These are phyloP conservation scores for Ogataea nakhonphanomensis DNA, from an alignment of 805 yeast genomes.

Conservation along the genomic window DNA sequence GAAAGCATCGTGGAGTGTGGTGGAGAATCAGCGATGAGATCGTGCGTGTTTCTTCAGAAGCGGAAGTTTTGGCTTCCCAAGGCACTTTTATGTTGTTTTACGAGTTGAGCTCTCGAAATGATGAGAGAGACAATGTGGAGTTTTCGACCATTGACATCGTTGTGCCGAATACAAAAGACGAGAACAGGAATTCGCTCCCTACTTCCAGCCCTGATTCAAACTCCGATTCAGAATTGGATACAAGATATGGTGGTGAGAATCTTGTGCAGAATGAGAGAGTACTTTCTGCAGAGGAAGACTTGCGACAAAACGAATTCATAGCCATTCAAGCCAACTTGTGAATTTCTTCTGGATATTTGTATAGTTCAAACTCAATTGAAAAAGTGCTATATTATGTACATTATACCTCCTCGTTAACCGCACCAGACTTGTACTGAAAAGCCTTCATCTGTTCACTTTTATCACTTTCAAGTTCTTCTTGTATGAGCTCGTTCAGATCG, in stretches of 20 bases:
- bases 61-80: slow-evolving; percentile 74
- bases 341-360: neutral
- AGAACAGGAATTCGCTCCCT: no score
- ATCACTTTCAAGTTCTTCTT: slow-evolving; percentile 32
- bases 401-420: slow-evolving; percentile 1
- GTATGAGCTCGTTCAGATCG: slow-evolving; percentile 45
- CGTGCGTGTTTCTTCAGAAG: slow-evolving; percentile 74
- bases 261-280: neutral
- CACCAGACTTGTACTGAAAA: neutral
- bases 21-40: slow-evolving; percentile 93
- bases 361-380: no score
- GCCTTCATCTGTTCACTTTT: slow-evolving; percentile 6
- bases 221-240: neutral
- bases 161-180: slow-evolving; percentile 7
- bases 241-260: neutral
- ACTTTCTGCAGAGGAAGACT: slow-evolving; percentile 13
- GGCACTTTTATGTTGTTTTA: slow-evolving; percentile 94
- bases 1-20: slow-evolving; percentile 83
- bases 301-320: slow-evolving; percentile 20
- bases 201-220: neutral
- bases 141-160: slow-evolving; percentile 9
- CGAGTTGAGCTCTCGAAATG: slow-evolving; percentile 43
- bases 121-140: slow-evolving; percentile 16
- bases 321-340: slow-evolving; percentile 21
- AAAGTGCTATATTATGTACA: neutral